Conservation (phyloP, 495 filamentous ascomycete genomes). For the Aspergillus saccharolyticus region DNA sequence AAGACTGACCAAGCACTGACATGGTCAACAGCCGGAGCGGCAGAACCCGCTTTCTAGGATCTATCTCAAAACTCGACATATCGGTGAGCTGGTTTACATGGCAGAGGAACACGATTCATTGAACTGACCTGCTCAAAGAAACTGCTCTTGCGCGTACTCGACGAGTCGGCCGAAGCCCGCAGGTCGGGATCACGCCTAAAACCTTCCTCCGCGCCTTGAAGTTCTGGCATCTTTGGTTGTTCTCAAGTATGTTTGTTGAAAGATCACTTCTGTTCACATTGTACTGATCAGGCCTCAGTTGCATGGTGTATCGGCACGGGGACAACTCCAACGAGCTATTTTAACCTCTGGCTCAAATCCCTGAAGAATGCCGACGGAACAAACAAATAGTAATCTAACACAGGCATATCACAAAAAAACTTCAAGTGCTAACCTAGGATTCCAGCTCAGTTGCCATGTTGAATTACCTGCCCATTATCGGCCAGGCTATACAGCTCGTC, state of each 20-base stretch:
- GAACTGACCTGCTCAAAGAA: neutral
- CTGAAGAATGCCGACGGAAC: constrained; percentile 14
- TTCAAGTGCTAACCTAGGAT: neutral
- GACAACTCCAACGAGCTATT: constrained; percentile 14
- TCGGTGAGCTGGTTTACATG: constrained; percentile 1
- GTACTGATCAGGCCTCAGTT: constrained; percentile 2
- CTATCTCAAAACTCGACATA: constrained; percentile 11
- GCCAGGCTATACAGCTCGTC: constrained; percentile 16
- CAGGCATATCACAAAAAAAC: neutral
- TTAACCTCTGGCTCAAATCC: constrained; percentile 18
- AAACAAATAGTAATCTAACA: constrained; percentile 9
- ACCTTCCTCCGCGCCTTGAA: constrained; percentile 13
- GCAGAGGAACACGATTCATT: neutral
- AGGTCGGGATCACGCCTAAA: constrained; percentile 10
- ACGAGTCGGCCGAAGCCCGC: constrained; percentile 11
- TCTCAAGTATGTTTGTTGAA: constrained; percentile 4
- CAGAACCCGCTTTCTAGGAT: constrained; percentile 12
- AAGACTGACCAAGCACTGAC: neutral
- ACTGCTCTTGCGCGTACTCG: constrained; percentile 9
- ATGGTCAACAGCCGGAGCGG: constrained; percentile 4
- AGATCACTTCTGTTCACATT: neutral
- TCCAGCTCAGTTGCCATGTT: constrained; percentile 14
- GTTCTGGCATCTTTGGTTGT: constrained; percentile 16
- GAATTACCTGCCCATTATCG: constrained; percentile 15
- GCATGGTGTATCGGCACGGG: constrained; percentile 13